A percentile compares a stretch with the other conserved stretches of the same genome.
Evolutionary conservation across 2,329 filamentous ascomycete genomes (phyloP).

Genomic region (Neurospora sp.): DNA sequence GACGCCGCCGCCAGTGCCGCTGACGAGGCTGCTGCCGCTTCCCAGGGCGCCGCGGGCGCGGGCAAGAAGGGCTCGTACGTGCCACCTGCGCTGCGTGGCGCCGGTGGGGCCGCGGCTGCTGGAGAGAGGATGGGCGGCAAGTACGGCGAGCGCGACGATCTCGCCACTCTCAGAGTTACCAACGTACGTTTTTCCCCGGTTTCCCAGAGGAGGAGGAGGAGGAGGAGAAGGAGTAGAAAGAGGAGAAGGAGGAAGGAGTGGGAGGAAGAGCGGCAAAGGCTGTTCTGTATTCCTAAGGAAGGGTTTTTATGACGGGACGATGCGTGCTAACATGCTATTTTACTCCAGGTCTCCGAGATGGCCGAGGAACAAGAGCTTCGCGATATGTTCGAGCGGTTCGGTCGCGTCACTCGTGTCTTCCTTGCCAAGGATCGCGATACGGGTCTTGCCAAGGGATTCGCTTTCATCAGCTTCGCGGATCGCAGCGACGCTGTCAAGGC

Average conservation of each 20-base stretch:
- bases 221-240: no score
- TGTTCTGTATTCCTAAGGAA: neutral
- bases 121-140: constrained; percentile 83
- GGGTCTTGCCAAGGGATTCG: constrained; percentile 92
- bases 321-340: constrained; percentile 19
- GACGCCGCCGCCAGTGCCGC: constrained; percentile 47
- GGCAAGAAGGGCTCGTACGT: constrained; percentile 81
- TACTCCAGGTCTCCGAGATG: constrained; percentile 76
- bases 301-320: neutral
- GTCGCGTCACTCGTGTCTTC: constrained; percentile 94
- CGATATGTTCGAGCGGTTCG: constrained; percentile 96
- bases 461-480: constrained; percentile 95
- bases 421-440: constrained; percentile 97
- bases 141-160: constrained; percentile 85
- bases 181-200: constrained; percentile 58
- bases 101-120: constrained; percentile 40
- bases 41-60: constrained; percentile 48
- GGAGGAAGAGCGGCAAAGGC: neutral
- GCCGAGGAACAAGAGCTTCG: constrained; percentile 92
- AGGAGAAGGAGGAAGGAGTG: neutral
- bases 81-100: constrained; percentile 81
- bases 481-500: constrained; percentile 82
- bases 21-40: constrained; percentile 40
- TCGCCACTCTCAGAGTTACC: constrained; percentile 92
- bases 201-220: neutral